Evolutionary conservation across 2,329 filamentous ascomycete genomes (phyloP).

Genomic region (Berkeleyomyces rouxiae): DNA sequence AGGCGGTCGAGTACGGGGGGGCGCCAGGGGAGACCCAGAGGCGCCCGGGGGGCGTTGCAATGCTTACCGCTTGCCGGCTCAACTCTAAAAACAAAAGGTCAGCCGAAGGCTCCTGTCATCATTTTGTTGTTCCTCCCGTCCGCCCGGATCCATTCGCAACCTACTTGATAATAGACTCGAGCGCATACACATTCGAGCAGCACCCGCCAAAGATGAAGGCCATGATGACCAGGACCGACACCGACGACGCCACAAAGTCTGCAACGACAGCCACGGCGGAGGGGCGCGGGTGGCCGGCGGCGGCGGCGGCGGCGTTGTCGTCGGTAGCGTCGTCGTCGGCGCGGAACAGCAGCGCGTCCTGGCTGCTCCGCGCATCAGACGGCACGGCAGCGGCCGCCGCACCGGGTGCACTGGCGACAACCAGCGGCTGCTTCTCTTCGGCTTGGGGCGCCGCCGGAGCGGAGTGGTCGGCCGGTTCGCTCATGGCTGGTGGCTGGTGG

Average conservation of each 20-base stretch:
- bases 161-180: slow-evolving; percentile 90
- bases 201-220: slow-evolving; percentile 83
- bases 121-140: no score
- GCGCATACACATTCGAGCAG: slow-evolving; percentile 90
- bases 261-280: background rate
- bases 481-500: background rate
- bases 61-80: slow-evolving; percentile 63
- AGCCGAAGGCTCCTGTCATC: no score
- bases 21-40: background rate
- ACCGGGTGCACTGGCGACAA: background rate
- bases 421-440: background rate
- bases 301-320: no score
- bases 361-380: background rate
- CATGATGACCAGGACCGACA: slow-evolving; percentile 44
- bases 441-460: background rate
- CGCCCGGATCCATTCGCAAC: slow-evolving; percentile 19
- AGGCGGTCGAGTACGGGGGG: background rate
- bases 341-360: background rate
- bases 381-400: background rate
- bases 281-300: no score
- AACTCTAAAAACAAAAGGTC: slow-evolving; percentile 33
- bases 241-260: slow-evolving; percentile 17
- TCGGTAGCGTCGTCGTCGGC: background rate
- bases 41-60: background rate
- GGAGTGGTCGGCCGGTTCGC: background rate